phyloP scores from a whole-genome alignment of 176 grass and related monocot genomes.

The Oryza brachyantha region DNA sequence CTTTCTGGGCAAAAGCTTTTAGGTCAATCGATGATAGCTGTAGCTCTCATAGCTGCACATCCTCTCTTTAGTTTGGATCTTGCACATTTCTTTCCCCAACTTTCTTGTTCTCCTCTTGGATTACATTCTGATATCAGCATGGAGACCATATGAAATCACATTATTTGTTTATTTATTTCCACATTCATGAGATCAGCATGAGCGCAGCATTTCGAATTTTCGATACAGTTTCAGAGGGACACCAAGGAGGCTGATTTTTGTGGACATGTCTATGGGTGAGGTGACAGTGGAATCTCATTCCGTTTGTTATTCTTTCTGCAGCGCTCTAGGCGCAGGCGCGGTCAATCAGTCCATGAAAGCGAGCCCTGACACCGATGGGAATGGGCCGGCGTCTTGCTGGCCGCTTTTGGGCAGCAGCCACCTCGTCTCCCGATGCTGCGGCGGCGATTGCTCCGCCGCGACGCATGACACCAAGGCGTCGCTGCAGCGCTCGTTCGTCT shows the following conservation, averaged over 20 bases:
- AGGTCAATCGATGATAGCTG: conserved; percentile 12
- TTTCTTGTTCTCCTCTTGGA: background rate
- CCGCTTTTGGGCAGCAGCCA: conserved; percentile 42
- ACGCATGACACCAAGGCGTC: conserved; percentile 37
- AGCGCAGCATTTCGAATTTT: background rate
- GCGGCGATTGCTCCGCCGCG: conserved; percentile 49
- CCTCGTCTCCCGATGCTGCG: conserved; percentile 48
- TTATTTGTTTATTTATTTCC: too few species aligned
- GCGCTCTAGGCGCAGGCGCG: conserved; percentile 34
- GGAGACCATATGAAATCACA: background rate
- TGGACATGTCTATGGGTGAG: conserved; percentile 22
- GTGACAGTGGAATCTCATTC: conserved; percentile 55
- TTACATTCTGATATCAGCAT: background rate
- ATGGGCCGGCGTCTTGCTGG: conserved; percentile 44
- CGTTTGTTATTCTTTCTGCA: conserved; percentile 42
- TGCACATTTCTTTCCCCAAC: background rate
- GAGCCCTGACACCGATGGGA: conserved; percentile 42
- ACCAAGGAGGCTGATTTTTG: conserved; percentile 21
- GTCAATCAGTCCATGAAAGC: conserved; percentile 56
- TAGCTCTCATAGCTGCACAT: conserved; percentile 34
- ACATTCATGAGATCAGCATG: background rate
- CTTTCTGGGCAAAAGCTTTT: conserved; percentile 43
- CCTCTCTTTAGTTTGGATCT: background rate
- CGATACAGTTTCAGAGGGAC: conserved; percentile 9
- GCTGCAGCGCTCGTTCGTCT: conserved; percentile 30